These are phyloP conservation scores for Saturnispora dispora DNA, from an alignment of 805 yeast genomes.

Conservation along the genomic window DNA sequence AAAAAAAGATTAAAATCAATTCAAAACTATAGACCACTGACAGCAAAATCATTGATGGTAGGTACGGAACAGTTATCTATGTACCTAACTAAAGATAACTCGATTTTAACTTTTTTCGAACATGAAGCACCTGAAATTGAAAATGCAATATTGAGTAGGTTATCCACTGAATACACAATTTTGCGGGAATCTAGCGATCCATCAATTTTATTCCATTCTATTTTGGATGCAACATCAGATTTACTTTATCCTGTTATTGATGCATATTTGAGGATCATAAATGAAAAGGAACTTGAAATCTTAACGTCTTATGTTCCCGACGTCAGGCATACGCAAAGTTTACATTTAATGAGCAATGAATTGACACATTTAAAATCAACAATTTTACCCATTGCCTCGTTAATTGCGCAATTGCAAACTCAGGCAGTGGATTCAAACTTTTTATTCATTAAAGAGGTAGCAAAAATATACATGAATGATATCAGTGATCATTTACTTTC, in stretches of 20 bases:
- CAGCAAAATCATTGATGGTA: conserved; percentile 33
- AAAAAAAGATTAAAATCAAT: conserved; percentile 24
- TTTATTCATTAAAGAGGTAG: conserved; percentile 31
- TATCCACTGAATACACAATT: conserved; percentile 37
- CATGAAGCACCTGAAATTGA: conserved; percentile 46
- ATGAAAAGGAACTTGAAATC: conserved; percentile 44
- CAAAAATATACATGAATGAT: conserved; percentile 43
- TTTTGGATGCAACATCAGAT: conserved; percentile 48
- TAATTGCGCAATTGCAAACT: conserved; percentile 39
- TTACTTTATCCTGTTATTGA: conserved; percentile 43
- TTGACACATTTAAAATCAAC: conserved; percentile 38
- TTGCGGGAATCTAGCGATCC: conserved; percentile 44
- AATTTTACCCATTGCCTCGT: conserved; percentile 38
- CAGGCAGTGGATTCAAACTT: conserved; percentile 20
- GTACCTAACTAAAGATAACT: conserved; percentile 35
- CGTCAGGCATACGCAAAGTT: conserved; percentile 40
- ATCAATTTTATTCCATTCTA: conserved; percentile 43
- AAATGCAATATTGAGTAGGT: conserved; percentile 40
- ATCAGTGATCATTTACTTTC: conserved; percentile 47
- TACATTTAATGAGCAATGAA: conserved; percentile 48
- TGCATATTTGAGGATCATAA: conserved; percentile 40
- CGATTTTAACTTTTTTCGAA: conserved; percentile 50
- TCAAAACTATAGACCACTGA: conserved; percentile 37
- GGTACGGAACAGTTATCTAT: conserved; percentile 50
- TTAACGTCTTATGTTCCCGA: conserved; percentile 35